Evolutionary conservation across 768 basidiomycete genomes (phyloP).

Genomic region (Favolaschia claudopus): DNA sequence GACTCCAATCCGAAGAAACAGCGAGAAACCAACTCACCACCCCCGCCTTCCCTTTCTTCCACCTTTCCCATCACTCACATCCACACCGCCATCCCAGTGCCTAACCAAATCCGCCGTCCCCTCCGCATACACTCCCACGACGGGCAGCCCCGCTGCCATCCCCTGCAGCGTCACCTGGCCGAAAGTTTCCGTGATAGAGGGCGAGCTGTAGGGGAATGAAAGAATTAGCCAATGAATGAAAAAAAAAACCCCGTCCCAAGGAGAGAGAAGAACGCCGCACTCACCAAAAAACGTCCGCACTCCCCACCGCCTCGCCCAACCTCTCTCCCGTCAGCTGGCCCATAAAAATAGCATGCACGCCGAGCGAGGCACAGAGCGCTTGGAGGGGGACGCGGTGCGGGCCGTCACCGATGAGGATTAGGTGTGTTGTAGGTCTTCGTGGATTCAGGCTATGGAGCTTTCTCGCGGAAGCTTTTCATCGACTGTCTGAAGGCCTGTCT

Average conservation of each 20-base stretch:
- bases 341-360: slow-evolving; percentile 39
- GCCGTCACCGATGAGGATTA: background rate
- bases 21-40: no score
- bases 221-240: no score
- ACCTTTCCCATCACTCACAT: no score
- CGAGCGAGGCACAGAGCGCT: background rate
- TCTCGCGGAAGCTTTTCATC: no score
- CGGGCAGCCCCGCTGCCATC: slow-evolving; percentile 51
- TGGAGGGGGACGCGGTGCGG: background rate
- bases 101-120: slow-evolving; percentile 21
- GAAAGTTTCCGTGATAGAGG: slow-evolving; percentile 37
- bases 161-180: slow-evolving; percentile 54
- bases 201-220: slow-evolving; percentile 14
- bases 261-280: no score
- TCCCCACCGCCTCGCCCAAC: slow-evolving; percentile 48
- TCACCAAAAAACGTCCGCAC: slow-evolving; percentile 47
- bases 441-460: no score
- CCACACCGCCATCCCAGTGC: no score
- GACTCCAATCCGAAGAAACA: no score
- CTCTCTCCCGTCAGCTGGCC: slow-evolving; percentile 44
- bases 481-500: no score
- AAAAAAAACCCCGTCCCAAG: no score
- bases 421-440: no score
- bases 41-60: no score
- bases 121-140: slow-evolving; percentile 33